phyloP scores from a whole-genome alignment of 352 stramenopile species.

The Pythium brassicae region DNA sequence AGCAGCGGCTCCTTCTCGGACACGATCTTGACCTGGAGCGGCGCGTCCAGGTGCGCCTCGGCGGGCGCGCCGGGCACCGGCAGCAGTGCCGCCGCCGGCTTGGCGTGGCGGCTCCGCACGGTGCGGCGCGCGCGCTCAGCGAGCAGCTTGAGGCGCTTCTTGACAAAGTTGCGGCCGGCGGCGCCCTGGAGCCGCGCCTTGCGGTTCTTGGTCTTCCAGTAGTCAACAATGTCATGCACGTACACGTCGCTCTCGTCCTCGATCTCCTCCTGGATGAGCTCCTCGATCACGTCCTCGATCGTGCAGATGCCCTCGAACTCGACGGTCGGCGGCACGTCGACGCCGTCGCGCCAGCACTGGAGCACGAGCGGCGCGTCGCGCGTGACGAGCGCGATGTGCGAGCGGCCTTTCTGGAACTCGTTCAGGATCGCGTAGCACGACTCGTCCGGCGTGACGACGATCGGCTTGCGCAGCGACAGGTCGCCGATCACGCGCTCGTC shows the following conservation, averaged over 20 bases:
- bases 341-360: slow-evolving; percentile 43
- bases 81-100: not conserved
- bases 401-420: slow-evolving; percentile 87
- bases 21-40: slow-evolving; percentile 33
- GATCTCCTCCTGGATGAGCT: slow-evolving; percentile 89
- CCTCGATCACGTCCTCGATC: slow-evolving; percentile 90
- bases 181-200: slow-evolving; percentile 25
- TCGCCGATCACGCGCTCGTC: slow-evolving; percentile 62
- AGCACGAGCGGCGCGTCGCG: slow-evolving; percentile 45
- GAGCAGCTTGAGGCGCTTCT: slow-evolving; percentile 48
- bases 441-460: slow-evolving; percentile 76
- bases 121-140: slow-evolving; percentile 45
- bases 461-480: slow-evolving; percentile 62
- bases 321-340: slow-evolving; percentile 32
- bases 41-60: slow-evolving; percentile 15
- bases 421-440: slow-evolving; percentile 89
- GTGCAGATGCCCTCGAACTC: slow-evolving; percentile 86
- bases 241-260: slow-evolving; percentile 86
- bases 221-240: slow-evolving; percentile 49
- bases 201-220: slow-evolving; percentile 41
- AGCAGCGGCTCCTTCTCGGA: slow-evolving; percentile 26
- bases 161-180: slow-evolving; percentile 32
- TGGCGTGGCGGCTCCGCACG: slow-evolving; percentile 27
- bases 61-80: not conserved
- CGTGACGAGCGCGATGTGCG: slow-evolving; percentile 82